Conservation (phyloP, 2,329 filamentous ascomycete species). For the Apiospora rasikravindrae region DNA sequence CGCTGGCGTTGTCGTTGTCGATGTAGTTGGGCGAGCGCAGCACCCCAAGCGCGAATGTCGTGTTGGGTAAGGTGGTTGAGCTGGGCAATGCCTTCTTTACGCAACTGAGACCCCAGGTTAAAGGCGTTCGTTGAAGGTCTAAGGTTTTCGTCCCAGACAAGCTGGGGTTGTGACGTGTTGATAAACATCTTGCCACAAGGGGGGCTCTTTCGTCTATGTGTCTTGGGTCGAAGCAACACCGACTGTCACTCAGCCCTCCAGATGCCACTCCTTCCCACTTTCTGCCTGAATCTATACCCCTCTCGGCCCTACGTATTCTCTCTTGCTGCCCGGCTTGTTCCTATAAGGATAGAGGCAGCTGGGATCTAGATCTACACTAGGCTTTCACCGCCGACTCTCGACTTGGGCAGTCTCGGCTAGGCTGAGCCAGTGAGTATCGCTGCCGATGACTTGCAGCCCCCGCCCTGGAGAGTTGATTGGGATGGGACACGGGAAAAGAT, state of each 20-base stretch:
- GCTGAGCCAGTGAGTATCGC: constrained; percentile 18
- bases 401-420: constrained; percentile 17
- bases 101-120: constrained; percentile 33
- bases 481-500: background rate
- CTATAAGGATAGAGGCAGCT: background rate
- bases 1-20: constrained; percentile 11
- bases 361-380: constrained; percentile 13
- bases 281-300: background rate
- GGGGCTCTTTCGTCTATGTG: constrained; percentile 19
- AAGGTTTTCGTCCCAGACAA: constrained; percentile 23
- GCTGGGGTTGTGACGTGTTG: constrained; percentile 28
- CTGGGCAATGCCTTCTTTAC: constrained; percentile 23
- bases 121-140: constrained; percentile 21
- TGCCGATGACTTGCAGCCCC: constrained; percentile 17
- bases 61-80: constrained; percentile 12
- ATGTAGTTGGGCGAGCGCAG: constrained; percentile 29
- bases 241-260: background rate
- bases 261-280: background rate
- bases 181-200: constrained; percentile 31
- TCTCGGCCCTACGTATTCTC: constrained; percentile 4
- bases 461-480: background rate
- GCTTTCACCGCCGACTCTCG: constrained; percentile 17
- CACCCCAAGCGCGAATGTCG: constrained; percentile 21
- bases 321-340: constrained; percentile 14
- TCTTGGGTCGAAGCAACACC: constrained; percentile 19